Conservation (phyloP, 1,284 basidiomycete genomes). For the Microbotryomycetes sp. region DNA sequence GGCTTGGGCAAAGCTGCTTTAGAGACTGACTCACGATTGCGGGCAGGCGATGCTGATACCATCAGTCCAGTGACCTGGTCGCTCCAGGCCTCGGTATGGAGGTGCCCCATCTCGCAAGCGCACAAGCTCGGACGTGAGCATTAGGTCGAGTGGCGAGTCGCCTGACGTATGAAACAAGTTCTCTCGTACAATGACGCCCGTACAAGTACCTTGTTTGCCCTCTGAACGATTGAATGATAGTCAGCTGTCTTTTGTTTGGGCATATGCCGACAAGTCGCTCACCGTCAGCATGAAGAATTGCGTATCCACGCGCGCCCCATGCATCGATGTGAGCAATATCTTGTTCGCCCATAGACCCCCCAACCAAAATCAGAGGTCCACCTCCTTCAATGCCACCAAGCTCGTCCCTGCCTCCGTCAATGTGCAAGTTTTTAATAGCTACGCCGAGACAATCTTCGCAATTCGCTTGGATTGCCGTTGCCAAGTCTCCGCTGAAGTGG, state of each 20-base stretch:
- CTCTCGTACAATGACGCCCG: slow-evolving; percentile 13
- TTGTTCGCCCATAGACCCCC: slow-evolving; percentile 19
- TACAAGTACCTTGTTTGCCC: slow-evolving; percentile 15
- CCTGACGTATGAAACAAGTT: slow-evolving; percentile 24
- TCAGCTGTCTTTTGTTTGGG: no score
- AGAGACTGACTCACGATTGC: slow-evolving; percentile 10
- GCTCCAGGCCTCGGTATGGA: slow-evolving; percentile 12
- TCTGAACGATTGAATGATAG: slow-evolving; percentile 1
- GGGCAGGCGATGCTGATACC: slow-evolving; percentile 70
- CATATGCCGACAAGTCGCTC: neutral
- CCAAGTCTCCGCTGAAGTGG: slow-evolving; percentile 14
- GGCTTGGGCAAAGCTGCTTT: neutral
- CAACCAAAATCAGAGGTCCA: slow-evolving; percentile 22
- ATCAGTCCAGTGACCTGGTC: slow-evolving; percentile 57
- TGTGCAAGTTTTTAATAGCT: slow-evolving; percentile 9
- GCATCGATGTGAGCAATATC: slow-evolving; percentile 18
- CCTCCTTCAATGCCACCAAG: slow-evolving; percentile 20
- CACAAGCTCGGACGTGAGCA: slow-evolving; percentile 23
- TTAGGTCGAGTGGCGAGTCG: slow-evolving; percentile 25
- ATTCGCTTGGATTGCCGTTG: slow-evolving; percentile 24
- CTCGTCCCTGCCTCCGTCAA: slow-evolving; percentile 24
- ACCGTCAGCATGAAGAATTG: slow-evolving; percentile 23
- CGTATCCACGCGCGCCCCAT: slow-evolving; percentile 20
- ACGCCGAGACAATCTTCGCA: slow-evolving; percentile 12
- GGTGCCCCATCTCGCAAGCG: slow-evolving; percentile 21